Conservation (phyloP, 371 early-diverging fungal species). For the Syncephalis plumigaleata region DNA sequence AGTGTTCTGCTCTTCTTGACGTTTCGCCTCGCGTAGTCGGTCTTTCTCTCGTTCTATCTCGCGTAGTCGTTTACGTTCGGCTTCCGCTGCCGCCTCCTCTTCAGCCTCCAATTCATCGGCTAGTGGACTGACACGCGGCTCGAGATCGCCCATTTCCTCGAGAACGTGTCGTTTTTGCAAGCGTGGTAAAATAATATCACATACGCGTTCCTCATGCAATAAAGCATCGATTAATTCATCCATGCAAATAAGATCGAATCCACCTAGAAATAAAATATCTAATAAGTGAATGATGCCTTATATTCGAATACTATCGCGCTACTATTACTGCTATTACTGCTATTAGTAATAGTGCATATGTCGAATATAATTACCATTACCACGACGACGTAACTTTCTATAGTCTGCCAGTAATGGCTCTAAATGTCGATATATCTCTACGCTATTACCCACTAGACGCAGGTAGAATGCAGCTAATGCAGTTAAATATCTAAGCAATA, state of each 20-base stretch:
- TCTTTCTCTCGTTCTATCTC: too few relatives aligned
- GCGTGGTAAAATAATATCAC: constrained; percentile 76
- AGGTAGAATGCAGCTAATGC: constrained; percentile 83
- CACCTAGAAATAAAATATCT: too few relatives aligned
- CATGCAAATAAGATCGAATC: constrained; percentile 51
- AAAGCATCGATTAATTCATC: constrained; percentile 84
- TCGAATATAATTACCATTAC: constrained; percentile 20
- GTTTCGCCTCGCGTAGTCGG: too few relatives aligned
- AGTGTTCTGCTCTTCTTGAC: too few relatives aligned
- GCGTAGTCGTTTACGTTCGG: background rate
- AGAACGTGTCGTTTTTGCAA: constrained; percentile 57
- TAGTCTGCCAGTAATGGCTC: constrained; percentile 78
- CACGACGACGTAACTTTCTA: constrained; percentile 58
- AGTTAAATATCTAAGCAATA: constrained; percentile 44
- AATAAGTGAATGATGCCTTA: too few relatives aligned
- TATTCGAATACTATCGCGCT: background rate
- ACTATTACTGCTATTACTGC: too few relatives aligned
- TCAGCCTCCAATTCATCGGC: constrained; percentile 49
- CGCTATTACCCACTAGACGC: constrained; percentile 53
- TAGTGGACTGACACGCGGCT: constrained; percentile 62
- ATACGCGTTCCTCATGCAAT: constrained; percentile 60
- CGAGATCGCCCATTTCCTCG: constrained; percentile 74
- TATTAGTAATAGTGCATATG: background rate
- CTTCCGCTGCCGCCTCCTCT: background rate
- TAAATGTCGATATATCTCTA: constrained; percentile 65